A percentile compares a stretch with the other conserved stretches of the same genome.
Conservation (phyloP, 129 eudicot genomes). For the Silybum marianum region DNA sequence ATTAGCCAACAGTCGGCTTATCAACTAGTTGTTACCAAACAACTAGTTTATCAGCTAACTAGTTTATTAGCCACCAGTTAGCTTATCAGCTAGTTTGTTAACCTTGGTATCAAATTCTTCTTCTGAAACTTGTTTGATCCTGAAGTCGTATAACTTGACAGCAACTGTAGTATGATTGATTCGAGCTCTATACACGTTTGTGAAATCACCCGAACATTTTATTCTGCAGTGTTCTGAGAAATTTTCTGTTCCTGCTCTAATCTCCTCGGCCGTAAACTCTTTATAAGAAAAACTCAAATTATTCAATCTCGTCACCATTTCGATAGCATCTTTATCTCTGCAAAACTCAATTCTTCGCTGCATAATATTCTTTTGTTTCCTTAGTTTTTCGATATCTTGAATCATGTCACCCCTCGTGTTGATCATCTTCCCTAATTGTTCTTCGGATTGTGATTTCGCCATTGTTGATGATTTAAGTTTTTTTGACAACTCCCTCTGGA, state of each 20-base stretch:
- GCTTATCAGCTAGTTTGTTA: neutral
- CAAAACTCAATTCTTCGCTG: constrained; percentile 76
- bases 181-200: constrained; percentile 58
- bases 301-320: constrained; percentile 35
- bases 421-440: constrained; percentile 51
- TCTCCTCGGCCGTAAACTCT: constrained; percentile 62
- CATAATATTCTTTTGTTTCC: constrained; percentile 67
- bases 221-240: constrained; percentile 51
- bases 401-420: constrained; percentile 48
- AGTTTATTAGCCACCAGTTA: neutral
- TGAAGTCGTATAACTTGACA: constrained; percentile 42
- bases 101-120: constrained; percentile 65
- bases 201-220: constrained; percentile 50
- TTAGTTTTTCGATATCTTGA: constrained; percentile 64
- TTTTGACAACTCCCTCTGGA: constrained; percentile 59
- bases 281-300: constrained; percentile 41
- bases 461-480: constrained; percentile 54
- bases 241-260: constrained; percentile 63
- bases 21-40: neutral
- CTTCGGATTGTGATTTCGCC: constrained; percentile 47
- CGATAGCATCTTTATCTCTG: constrained; percentile 73
- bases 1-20: neutral
- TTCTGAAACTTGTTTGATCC: constrained; percentile 30
- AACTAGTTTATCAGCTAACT: neutral
- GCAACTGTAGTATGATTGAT: constrained; percentile 59